Evolutionary conservation across 2,329 filamentous ascomycete genomes (phyloP).

Genomic region (Coniosporium tulheliwenetii): DNA sequence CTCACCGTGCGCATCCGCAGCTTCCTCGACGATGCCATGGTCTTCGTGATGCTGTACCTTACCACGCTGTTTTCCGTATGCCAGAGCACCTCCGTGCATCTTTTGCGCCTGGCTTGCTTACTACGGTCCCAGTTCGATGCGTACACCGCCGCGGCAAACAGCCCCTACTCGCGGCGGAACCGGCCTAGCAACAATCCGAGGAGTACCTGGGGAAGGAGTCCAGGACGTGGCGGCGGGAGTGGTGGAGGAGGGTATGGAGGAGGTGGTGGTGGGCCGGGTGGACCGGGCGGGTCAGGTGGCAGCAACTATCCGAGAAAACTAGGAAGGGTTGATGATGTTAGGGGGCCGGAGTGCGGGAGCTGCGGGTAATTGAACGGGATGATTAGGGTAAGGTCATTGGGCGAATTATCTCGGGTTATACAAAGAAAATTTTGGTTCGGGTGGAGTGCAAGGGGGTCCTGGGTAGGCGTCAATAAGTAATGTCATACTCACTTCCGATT

Average conservation of each 20-base stretch:
- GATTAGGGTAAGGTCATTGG: too few species aligned
- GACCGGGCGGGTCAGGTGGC: conserved; percentile 13
- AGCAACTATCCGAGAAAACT: conserved; percentile 15
- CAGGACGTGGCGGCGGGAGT: conserved; percentile 8
- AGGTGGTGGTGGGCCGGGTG: conserved; percentile 11
- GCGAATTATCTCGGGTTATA: too few species aligned
- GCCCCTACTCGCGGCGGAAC: conserved; percentile 27
- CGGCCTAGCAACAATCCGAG: conserved; percentile 4
- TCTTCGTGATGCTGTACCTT: conserved; percentile 33
- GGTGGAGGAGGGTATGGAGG: conserved; percentile 12
- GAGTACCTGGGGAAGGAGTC: background rate
- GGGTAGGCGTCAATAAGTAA: too few species aligned
- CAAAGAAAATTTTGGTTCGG: too few species aligned
- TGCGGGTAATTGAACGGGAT: background rate
- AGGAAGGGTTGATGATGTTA: conserved; percentile 19
- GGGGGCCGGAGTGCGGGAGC: conserved; percentile 4
- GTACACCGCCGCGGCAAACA: conserved; percentile 27
- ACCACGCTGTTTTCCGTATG: conserved; percentile 32
- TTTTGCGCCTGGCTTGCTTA: background rate
- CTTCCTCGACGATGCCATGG: conserved; percentile 25
- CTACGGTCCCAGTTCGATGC: conserved; percentile 23
- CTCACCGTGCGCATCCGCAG: conserved; percentile 25
- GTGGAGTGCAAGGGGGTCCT: too few species aligned
- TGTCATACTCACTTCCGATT: too few species aligned
- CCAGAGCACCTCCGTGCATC: background rate